Percentiles rank a stretch among this genome's conserved stretches.
Evolutionary conservation across 176 grass and related monocot species (phyloP).

Genomic region (Musa itinerans): DNA sequence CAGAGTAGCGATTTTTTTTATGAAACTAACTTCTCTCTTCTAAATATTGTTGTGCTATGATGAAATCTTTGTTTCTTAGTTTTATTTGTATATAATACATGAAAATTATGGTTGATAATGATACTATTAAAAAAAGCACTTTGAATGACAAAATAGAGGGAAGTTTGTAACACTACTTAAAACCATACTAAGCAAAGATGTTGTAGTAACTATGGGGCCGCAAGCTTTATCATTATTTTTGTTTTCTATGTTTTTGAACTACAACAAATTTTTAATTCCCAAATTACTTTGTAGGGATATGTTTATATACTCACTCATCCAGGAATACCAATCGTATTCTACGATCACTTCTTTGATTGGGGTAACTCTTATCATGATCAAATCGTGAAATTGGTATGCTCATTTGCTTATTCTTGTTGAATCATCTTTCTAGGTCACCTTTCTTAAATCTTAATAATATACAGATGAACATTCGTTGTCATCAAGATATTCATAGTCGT

Average conservation of each 20-base stretch:
- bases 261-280: too few relatives aligned
- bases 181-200: too few relatives aligned
- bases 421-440: neutral
- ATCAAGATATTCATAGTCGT: constrained; percentile 79
- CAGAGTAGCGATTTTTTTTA: neutral
- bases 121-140: too few relatives aligned
- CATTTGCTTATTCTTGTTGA: neutral
- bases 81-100: too few relatives aligned
- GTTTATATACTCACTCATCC: constrained; percentile 94
- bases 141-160: too few relatives aligned
- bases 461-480: constrained; percentile 73
- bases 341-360: constrained; percentile 78
- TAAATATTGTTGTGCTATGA: neutral
- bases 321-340: constrained; percentile 82
- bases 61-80: neutral
- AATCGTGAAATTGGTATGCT: constrained; percentile 76
- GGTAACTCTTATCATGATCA: constrained; percentile 44
- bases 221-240: neutral
- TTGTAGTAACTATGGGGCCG: too few relatives aligned
- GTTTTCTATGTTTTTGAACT: neutral
- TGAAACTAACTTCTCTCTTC: neutral
- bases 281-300: constrained; percentile 54
- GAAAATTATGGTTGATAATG: too few relatives aligned
- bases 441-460: constrained; percentile 22
- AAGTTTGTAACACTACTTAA: too few relatives aligned